Evolutionary conservation across 305 asterid species (phyloP), one percentile per base, ranked within the genome.

Genomic region (Solanum aculeatissimum): DNA sequence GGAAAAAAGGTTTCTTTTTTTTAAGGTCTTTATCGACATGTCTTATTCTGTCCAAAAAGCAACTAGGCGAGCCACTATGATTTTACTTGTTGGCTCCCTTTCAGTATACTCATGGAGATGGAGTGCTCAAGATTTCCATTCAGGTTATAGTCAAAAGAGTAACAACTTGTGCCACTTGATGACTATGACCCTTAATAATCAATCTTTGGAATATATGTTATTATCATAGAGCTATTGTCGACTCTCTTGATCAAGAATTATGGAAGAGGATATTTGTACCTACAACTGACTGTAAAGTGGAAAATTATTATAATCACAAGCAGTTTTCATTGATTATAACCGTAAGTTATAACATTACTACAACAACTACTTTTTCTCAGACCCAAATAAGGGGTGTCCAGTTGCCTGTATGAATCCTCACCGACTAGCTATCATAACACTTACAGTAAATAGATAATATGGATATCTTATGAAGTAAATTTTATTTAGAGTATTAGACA

Each of bases 31-130:
- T 82, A 86, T 87, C 88, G 74, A 60, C 81, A 81, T 84, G 92
- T 90, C 93, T 87, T 85, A 80, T 86, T 90, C 91, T 85, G 84
- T 87, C 85, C 86, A 84, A 29, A 80, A 74, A 14, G 82, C 82
- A 49, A 77, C 65, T 77, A 53, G 70, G 88, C 84, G 21, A 86
- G 87, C 89, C 88, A 79, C 43, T 81, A 81, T 66, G 86, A 71
- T 71, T 84, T 84, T 71, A 83, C 60, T 57, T 29, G 83, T 87
- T 88, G 85, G 68, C 88, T 85, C 85, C 35, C 75, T 87, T 78
- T 89, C 84, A 81, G 65, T 81, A 81, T 87, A 84, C 84, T 84
- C 62, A 70, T 45, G 66, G n/a, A 83, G 29, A 63, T 58, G 58
- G 27, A 84, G n/a, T 80, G 71, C 86, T 84, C 57, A 68, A 60